Evolutionary conservation across 2,329 filamentous ascomycete species (phyloP), one percentile per base, ranked within the genome.

Genomic region (Hirsutella rhossiliensis): DNA sequence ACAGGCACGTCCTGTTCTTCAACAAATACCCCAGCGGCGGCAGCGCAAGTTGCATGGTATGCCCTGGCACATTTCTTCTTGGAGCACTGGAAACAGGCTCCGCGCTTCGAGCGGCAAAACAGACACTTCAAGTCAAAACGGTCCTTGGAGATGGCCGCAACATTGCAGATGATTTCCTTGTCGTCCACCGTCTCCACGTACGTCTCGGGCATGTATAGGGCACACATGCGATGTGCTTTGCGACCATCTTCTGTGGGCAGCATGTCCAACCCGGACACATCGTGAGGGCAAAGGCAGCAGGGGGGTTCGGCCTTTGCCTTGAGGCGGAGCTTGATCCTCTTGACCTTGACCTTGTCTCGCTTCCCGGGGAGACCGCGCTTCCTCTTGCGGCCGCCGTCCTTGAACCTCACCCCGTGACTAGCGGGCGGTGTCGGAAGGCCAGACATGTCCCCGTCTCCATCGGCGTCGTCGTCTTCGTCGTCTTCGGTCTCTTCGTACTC

Each of bases 61-160:
- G 90, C 84, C 50, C 92, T 75, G 4, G 87, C 84, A 56, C 92
- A 98, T 61, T 95, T 97, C 68, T 89, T 90, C 53, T 87, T 83
- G 1, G 87, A 94, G 64, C 92, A 98, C 62, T 97, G 90, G 66
- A 98, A 94, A 65, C 90, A 96, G 15, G 87, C 87, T n/a, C 92
- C 92, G 45, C 84, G 85, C 62, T 92, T 94, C 29, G 88, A 94
- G 30, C 89, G 86, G 59, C 92, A 98, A 65, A 87, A 95, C 48
- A 94, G 80, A 62, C 92, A 98, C 63, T 94, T 95, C 52, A 97
- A 80, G 23, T 94, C 88, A 52, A 94, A 68, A 18, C 90, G 84
- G 45, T 85, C 87, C 61, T 92, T 90, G 58, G 85, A 81, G 52
- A 97, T 88, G 48, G 78, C 78, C n/a, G 77, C 75, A 42, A 88